Percentiles rank a stretch among this genome's conserved stretches.
Conservation (phyloP, 768 basidiomycete genomes). For the Auricularia cornea region DNA sequence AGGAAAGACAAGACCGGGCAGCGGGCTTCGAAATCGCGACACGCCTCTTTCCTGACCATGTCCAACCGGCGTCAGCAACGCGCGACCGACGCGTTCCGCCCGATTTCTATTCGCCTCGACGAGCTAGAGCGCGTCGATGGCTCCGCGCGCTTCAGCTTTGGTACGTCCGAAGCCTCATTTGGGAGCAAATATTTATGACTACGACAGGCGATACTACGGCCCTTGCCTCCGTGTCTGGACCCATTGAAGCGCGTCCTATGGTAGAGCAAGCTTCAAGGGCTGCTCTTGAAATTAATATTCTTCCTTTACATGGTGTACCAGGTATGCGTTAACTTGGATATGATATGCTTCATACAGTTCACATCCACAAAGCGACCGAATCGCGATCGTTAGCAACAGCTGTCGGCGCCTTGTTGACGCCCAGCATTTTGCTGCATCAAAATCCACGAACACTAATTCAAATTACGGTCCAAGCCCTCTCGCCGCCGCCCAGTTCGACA, state of each 20-base stretch:
- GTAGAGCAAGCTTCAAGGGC: slow-evolving; percentile 64
- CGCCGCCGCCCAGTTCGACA: slow-evolving; percentile 11
- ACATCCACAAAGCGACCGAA: slow-evolving; percentile 36
- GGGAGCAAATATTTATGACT: too few relatives aligned
- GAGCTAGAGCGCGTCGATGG: slow-evolving; percentile 66
- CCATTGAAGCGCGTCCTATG: slow-evolving; percentile 64
- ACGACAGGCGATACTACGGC: slow-evolving; percentile 34
- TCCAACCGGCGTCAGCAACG: neutral
- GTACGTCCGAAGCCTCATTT: slow-evolving; percentile 22
- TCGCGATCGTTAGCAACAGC: slow-evolving; percentile 49
- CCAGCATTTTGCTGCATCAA: slow-evolving; percentile 54
- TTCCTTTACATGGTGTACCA: slow-evolving; percentile 61
- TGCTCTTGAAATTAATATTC: slow-evolving; percentile 63
- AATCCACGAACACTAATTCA: slow-evolving; percentile 70
- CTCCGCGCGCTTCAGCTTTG: slow-evolving; percentile 63
- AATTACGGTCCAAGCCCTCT: slow-evolving; percentile 62
- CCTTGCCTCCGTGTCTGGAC: slow-evolving; percentile 70
- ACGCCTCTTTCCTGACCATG: neutral
- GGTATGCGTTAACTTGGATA: slow-evolving; percentile 18
- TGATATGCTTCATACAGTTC: neutral
- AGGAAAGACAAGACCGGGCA: too few relatives aligned
- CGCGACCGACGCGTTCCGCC: slow-evolving; percentile 16
- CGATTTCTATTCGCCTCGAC: slow-evolving; percentile 43
- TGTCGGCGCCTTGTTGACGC: slow-evolving; percentile 50
- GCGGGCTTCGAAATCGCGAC: neutral